Base-by-base conservation (phyloP, 257 asterid genomes). In the Thymus quinquecostatus region DNA sequence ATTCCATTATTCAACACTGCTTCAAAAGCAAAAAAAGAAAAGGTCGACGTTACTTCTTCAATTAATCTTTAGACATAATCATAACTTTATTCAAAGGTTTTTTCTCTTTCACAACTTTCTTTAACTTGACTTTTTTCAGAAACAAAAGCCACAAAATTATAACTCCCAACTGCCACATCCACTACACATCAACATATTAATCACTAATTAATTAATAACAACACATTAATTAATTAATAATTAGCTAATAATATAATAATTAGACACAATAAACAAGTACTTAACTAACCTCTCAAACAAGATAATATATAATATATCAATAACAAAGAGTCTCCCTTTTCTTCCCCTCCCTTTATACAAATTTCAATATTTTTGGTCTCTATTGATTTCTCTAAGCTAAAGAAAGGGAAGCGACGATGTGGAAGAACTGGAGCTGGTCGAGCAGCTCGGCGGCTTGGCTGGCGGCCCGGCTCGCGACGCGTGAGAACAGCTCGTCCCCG, bases 321-420 rank as follows among this genome's bases (percentile, higher is more conserved):
- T 38, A 28, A 56, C 6, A 56, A 9, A 56, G 7, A 38, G 6
- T 38, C 41, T 7, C 41, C 1, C 41, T 38, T 38, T 38, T 1
- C 13, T 33, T 13, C 11, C 27, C 36, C 47, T 30, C 53, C 54
- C 29, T 41, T 53, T 43, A 13, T 64, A 59, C 12, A 54, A 8
- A 27, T 33, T 54, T 10, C 6, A 49, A n/a, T 2, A 2, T 32
- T 9, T 32, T 13, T 43, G 1, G 1, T 70, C 38, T 7, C 45
- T 55, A 27, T 43, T 21, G 21, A 21, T 60, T 27, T 32, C 44
- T 21, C 2, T 77, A 83, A 64, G 88, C 85, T 62, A 89, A 73
- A 75, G 96, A 83, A 67, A 95, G 98, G 41, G 99, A 89, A 29
- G 98, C 99, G 54, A 95, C 98, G 43, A 95, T 84, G 72, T 92